A percentile compares a stretch with the other conserved stretches of the same genome.
These are phyloP conservation scores for Ogataea trehalophila DNA, from an alignment of 805 yeast species.

Conservation along the genomic window DNA sequence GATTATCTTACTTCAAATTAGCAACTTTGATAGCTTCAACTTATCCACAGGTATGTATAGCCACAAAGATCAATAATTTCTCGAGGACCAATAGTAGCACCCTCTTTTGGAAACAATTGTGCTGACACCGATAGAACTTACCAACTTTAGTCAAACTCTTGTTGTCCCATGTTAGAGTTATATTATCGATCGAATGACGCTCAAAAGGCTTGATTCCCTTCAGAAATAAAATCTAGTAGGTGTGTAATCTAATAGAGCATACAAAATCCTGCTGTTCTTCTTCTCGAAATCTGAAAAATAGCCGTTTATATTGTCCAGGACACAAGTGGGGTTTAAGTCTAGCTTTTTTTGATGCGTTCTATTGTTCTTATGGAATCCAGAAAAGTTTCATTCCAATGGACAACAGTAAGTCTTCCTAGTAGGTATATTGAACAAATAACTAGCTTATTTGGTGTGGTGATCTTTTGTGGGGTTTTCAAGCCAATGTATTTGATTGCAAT, in stretches of 20 bases:
- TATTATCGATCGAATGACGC: conserved; percentile 48
- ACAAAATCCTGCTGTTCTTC: conserved; percentile 40
- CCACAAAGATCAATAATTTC: conserved; percentile 56
- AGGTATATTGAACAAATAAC: conserved; percentile 3
- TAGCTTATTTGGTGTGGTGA: neutral
- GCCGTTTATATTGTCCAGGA: conserved; percentile 46
- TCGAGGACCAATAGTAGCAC: too few species aligned
- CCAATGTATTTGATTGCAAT: conserved; percentile 38
- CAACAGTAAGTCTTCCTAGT: conserved; percentile 39
- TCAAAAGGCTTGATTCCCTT: conserved; percentile 70
- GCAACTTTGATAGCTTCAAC: conserved; percentile 37
- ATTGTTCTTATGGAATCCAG: conserved; percentile 76
- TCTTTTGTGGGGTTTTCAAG: conserved; percentile 27
- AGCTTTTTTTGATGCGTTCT: conserved; percentile 79
- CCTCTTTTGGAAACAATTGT: conserved; percentile 85
- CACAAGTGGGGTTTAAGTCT: conserved; percentile 69
- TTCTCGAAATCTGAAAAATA: conserved; percentile 21
- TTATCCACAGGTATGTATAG: conserved; percentile 47
- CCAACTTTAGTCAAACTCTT: conserved; percentile 59
- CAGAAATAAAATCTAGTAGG: conserved; percentile 61
- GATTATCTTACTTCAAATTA: conserved; percentile 37
- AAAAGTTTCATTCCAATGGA: conserved; percentile 78
- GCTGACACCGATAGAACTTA: conserved; percentile 54
- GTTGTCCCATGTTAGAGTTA: conserved; percentile 75
- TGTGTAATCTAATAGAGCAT: conserved; percentile 81